These are phyloP conservation scores for Rhodamnia argentea DNA, from an alignment of 345 rosid genomes.

Conservation along the genomic window DNA sequence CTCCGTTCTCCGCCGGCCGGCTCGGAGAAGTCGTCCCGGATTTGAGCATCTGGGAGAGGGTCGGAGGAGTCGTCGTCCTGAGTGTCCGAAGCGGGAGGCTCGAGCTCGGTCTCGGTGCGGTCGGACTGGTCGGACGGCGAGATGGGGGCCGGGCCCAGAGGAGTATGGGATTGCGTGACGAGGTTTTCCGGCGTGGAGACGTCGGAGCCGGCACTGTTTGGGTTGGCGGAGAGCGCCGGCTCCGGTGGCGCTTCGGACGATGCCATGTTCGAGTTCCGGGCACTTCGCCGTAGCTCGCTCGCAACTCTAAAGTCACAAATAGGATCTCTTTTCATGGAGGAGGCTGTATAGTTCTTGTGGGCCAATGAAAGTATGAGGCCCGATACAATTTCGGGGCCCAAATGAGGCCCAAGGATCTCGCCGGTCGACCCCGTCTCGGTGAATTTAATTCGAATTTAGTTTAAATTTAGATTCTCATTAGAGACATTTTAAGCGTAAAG, in stretches of 20 bases:
- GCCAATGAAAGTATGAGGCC: background rate
- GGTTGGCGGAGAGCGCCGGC: constrained; percentile 23
- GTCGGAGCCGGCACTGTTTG: constrained; percentile 27
- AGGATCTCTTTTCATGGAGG: no score
- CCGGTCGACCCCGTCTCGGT: background rate
- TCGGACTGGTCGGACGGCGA: constrained; percentile 25
- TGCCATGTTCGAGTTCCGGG: background rate
- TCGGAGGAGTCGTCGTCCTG: constrained; percentile 22
- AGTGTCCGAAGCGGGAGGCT: constrained; percentile 22
- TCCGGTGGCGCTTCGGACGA: constrained; percentile 4
- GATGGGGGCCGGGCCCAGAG: constrained; percentile 10
- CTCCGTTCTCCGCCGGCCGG: constrained; percentile 34
- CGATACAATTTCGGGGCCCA: background rate
- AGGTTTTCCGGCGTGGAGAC: constrained; percentile 48
- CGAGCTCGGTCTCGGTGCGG: constrained; percentile 23
- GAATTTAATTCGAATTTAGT: background rate
- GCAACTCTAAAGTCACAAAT: background rate
- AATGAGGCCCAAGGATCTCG: background rate
- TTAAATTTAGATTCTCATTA: no score
- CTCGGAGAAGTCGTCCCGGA: constrained; percentile 70
- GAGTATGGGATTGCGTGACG: constrained; percentile 11
- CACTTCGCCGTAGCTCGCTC: background rate
- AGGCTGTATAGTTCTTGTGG: background rate
- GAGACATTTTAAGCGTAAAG: background rate
- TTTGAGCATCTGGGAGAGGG: constrained; percentile 44